Evolutionary conservation across 1,284 basidiomycete species (phyloP).

Genomic region (Ganoderma resinaceum): DNA sequence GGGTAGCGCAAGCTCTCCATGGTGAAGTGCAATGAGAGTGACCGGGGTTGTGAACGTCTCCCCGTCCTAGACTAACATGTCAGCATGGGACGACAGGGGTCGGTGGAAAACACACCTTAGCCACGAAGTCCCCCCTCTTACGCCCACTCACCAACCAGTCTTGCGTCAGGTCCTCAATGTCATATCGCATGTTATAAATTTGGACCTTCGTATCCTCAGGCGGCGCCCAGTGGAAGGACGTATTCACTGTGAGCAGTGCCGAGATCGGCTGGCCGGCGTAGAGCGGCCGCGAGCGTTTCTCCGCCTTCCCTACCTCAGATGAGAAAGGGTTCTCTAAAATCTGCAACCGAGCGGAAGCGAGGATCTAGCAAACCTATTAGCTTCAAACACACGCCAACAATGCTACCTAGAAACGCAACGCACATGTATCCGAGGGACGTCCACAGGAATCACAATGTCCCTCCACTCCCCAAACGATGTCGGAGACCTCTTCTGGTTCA

Average conservation of each 20-base stretch:
- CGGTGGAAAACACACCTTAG: constrained; percentile 53
- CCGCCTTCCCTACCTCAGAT: constrained; percentile 18
- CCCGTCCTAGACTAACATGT: constrained; percentile 55
- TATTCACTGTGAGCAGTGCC: constrained; percentile 66
- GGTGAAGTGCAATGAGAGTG: constrained; percentile 80
- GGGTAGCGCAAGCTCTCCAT: constrained; percentile 77
- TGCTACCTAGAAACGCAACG: constrained; percentile 45
- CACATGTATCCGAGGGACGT: constrained; percentile 82
- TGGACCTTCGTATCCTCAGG: constrained; percentile 49
- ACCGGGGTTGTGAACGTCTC: constrained; percentile 62
- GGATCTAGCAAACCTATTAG: constrained; percentile 53
- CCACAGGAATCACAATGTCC: constrained; percentile 80
- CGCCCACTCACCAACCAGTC: constrained; percentile 87
- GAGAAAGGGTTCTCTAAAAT: constrained; percentile 49
- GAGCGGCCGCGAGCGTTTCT: constrained; percentile 48
- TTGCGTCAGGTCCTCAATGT: constrained; percentile 75
- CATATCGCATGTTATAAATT: constrained; percentile 70
- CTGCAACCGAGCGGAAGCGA: constrained; percentile 69
- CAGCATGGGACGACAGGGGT: constrained; percentile 1
- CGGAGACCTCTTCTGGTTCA: constrained; percentile 49
- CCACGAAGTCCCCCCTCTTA: constrained; percentile 80
- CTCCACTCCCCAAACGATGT: constrained; percentile 56
- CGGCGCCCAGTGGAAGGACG: constrained; percentile 78
- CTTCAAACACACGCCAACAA: background rate
- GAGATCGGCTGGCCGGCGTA: constrained; percentile 84